Base-by-base conservation (phyloP, 352 stramenopile genomes). In the Pythium utonaiense region DNA sequence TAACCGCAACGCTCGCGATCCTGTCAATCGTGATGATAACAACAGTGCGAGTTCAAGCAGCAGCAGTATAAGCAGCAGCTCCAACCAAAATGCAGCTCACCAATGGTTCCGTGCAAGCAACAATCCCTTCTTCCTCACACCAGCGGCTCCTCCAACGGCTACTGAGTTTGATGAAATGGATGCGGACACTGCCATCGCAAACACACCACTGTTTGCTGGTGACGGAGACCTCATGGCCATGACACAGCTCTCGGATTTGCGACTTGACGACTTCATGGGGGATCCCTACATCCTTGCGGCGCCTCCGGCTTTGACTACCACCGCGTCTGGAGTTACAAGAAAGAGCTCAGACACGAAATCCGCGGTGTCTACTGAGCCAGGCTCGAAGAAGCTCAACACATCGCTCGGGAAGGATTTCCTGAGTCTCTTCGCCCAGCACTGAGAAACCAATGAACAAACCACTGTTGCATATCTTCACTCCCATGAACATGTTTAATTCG, bases 361-460 rank as follows among this genome's bases (percentile, higher is more conserved):
- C 3, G 34, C 16, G 2, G 31, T 3, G 3, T 3, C 36, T 14
- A 21, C 4, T 10, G 38, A 41, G n/a, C 42, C 41, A 27, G 19
- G 19, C 19, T 27, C 36, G 16, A 44, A 44, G 36, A 44, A 44
- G n/a, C 77, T 93, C 14, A 70, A 82, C 31, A 93, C 84, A 8
- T 93, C 84, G 0, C 47, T 93, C 0, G 84, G 81, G 1, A 75
- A 83, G 64, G 84, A 93, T 52, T 91, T 91, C 36, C 65, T 93
- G 12, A 88, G 81, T 60, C 71, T 93, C 17, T 93, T 93, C 64
- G 81, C 83, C 27, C 83, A 89, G 30, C 79, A 88, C 41, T 91
- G n/a, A 44, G 36, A 8, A 7, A 40, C 33, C 12, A 4, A 44
- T 17, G 34, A 10, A 19, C 36, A 22, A 44, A 33, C 28, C 28